Percentiles rank a stretch among this genome's conserved stretches.
Conservation (phyloP, 331 rosid genomes). For the Quercus tomentella region DNA sequence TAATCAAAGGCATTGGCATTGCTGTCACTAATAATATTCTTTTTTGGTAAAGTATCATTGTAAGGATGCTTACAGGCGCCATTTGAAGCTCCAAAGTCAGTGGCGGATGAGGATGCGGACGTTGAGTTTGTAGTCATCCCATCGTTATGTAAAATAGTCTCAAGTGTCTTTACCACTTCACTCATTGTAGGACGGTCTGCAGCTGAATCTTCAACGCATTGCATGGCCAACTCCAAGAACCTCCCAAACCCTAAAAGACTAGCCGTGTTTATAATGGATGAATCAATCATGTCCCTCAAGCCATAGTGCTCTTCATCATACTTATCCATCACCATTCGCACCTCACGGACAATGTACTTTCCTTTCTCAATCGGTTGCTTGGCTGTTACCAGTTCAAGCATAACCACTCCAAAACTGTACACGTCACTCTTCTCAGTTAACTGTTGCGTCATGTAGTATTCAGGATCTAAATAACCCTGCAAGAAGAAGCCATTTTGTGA, state of each 20-base stretch:
- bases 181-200: conserved; percentile 87
- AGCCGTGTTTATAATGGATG: conserved; percentile 46
- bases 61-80: conserved; percentile 66
- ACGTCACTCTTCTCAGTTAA: conserved; percentile 88
- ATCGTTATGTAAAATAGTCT: conserved; percentile 75
- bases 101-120: conserved; percentile 89
- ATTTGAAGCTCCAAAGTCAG: conserved; percentile 61
- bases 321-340: conserved; percentile 37
- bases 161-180: conserved; percentile 74
- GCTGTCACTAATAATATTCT: conserved; percentile 41
- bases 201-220: conserved; percentile 81
- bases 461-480: conserved; percentile 96
- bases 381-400: conserved; percentile 81
- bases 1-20: conserved; percentile 60
- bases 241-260: conserved; percentile 52
- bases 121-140: conserved; percentile 81
- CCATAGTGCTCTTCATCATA: conserved; percentile 65
- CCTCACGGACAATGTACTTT: conserved; percentile 80
- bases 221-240: conserved; percentile 82
- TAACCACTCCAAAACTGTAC: conserved; percentile 89
- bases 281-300: conserved; percentile 59
- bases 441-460: conserved; percentile 94
- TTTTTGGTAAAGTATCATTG: conserved; percentile 48
- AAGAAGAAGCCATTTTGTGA: neutral
- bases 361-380: conserved; percentile 89